phyloP scores from a whole-genome alignment of 2,329 filamentous ascomycete species.

The Ophiostoma ips region DNA sequence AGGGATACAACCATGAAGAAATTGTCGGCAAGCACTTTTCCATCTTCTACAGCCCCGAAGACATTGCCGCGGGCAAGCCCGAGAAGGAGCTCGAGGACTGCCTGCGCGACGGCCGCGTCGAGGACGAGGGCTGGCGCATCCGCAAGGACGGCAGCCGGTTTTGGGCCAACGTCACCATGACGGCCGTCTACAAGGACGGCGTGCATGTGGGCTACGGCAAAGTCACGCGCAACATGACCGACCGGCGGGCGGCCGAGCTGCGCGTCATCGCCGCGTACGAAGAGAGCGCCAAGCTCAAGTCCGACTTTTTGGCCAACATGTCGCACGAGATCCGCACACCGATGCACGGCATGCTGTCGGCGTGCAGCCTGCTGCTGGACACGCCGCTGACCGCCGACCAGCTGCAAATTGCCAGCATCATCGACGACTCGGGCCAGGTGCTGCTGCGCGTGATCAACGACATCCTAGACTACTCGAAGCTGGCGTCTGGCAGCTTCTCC shows the following conservation, averaged over 20 bases:
- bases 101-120: conserved; percentile 38
- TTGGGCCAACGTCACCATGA: conserved; percentile 48
- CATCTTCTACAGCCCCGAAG: conserved; percentile 39
- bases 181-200: conserved; percentile 36
- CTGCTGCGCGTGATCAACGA: conserved; percentile 50
- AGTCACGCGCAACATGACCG: conserved; percentile 43
- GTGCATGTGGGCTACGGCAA: conserved; percentile 44
- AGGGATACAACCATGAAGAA: conserved; percentile 39
- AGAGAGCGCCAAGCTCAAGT: conserved; percentile 48
- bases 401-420: conserved; percentile 40
- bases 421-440: conserved; percentile 44
- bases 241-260: conserved; percentile 39
- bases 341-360: conserved; percentile 48
- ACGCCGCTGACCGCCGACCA: conserved; percentile 39
- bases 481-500: conserved; percentile 45
- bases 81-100: conserved; percentile 36
- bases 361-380: conserved; percentile 42
- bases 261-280: conserved; percentile 43
- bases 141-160: conserved; percentile 43
- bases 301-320: conserved; percentile 49
- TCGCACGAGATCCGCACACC: conserved; percentile 51
- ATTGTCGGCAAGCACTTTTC: conserved; percentile 46
- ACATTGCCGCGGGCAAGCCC: conserved; percentile 34
- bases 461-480: conserved; percentile 52
- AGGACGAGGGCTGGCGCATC: conserved; percentile 47